These are phyloP conservation scores for Cryptococcus hybrid DNA, from an alignment of 1,284 basidiomycete species.

Conservation along the genomic window DNA sequence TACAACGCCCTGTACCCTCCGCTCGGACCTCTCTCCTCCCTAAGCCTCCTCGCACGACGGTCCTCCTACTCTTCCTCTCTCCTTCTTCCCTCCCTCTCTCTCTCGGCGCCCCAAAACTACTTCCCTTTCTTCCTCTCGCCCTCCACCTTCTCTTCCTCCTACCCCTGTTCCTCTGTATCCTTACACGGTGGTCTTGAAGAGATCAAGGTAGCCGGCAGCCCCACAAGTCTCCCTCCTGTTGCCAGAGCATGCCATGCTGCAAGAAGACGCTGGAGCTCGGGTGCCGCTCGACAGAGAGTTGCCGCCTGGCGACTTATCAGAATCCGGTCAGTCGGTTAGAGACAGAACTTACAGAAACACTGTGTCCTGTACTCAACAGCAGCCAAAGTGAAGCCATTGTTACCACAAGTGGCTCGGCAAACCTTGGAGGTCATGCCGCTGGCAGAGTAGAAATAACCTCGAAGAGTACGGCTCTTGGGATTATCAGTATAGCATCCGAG, in stretches of 20 bases:
- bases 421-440: conserved; percentile 19
- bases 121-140: no score
- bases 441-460: conserved; percentile 18
- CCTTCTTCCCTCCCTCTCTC: no score
- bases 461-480: conserved; percentile 8
- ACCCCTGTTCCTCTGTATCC: background rate
- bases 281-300: conserved; percentile 14
- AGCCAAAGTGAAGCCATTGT: conserved; percentile 19
- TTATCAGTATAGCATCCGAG: conserved; percentile 21
- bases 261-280: conserved; percentile 14
- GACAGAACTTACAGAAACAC: background rate
- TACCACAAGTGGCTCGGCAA: conserved; percentile 18
- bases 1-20: background rate
- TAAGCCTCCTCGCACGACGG: no score
- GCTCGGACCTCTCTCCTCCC: no score
- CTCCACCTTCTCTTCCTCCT: no score
- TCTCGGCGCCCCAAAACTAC: no score
- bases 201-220: conserved; percentile 8
- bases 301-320: conserved; percentile 26
- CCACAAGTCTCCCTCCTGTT: conserved; percentile 16
- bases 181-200: conserved; percentile 18
- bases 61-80: no score
- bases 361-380: conserved; percentile 13
- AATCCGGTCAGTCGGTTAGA: conserved; percentile 4
- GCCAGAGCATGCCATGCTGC: conserved; percentile 16